These are phyloP conservation scores for Annona cherimola DNA, from an alignment of 164 flowering plant genomes.

Conservation along the genomic window DNA sequence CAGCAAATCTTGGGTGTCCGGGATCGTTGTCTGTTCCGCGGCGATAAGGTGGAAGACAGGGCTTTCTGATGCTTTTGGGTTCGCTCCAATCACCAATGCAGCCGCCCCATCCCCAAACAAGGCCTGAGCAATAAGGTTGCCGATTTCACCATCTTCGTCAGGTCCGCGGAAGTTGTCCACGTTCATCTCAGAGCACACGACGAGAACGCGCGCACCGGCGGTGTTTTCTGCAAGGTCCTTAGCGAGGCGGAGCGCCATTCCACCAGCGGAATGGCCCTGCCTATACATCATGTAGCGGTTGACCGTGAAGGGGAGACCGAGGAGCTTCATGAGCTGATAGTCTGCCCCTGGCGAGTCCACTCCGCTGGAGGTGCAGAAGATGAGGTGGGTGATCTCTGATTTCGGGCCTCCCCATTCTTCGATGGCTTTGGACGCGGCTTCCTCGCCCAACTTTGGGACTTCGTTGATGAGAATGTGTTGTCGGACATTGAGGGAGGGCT, in stretches of 20 bases:
- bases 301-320: no score
- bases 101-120: conserved; percentile 36
- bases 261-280: no score
- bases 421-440: conserved; percentile 8
- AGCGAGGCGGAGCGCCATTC: no score
- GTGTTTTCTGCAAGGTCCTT: no score
- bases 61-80: not conserved
- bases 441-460: conserved; percentile 5
- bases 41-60: conserved; percentile 13
- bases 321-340: no score
- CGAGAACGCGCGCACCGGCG: no score
- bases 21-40: conserved; percentile 11
- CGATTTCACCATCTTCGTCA: not conserved
- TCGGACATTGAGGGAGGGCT: not conserved
- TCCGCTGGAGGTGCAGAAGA: not conserved
- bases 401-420: not conserved
- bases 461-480: not conserved
- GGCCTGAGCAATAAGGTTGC: not conserved
- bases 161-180: no score
- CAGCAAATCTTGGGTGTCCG: conserved; percentile 10
- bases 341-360: not conserved
- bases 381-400: not conserved
- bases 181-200: no score
- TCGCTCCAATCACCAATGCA: not conserved
- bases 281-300: no score